Evolutionary conservation across 208 protist genomes (phyloP).

Genomic region (Leptomonas pyrrhocoris): DNA sequence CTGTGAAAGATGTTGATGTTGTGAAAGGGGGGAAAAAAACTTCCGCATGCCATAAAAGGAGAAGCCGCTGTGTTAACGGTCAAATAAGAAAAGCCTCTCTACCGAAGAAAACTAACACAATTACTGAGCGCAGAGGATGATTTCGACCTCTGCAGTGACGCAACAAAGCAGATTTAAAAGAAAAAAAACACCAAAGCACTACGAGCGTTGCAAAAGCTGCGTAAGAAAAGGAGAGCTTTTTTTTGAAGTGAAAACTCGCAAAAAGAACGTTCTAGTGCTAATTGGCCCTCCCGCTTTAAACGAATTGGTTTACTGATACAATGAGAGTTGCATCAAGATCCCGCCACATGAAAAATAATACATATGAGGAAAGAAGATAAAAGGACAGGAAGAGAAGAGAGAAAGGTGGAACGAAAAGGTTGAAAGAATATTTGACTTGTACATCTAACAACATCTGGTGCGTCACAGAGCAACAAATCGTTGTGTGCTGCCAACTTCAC

Average conservation of each 20-base stretch:
- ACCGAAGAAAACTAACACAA: not conserved
- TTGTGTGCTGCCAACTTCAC: too few relatives aligned
- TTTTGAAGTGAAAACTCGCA: too few relatives aligned
- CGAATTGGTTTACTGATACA: not conserved
- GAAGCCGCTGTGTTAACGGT: not conserved
- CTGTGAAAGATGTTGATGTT: not conserved
- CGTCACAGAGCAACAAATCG: too few relatives aligned
- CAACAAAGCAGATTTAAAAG: conserved; percentile 3
- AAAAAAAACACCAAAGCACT: conserved; percentile 2
- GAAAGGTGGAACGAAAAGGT: too few relatives aligned
- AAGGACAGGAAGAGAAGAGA: too few relatives aligned
- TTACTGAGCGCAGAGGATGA: not conserved
- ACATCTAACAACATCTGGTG: too few relatives aligned
- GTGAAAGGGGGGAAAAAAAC: not conserved
- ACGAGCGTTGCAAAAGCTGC: too few relatives aligned
- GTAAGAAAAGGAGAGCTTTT: conserved; percentile 7
- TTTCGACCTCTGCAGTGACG: conserved; percentile 7
- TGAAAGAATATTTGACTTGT: too few relatives aligned
- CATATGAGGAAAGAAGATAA: too few relatives aligned
- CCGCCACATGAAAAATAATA: too few relatives aligned
- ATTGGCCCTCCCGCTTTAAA: not conserved
- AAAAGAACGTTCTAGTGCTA: not conserved
- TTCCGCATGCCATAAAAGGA: not conserved
- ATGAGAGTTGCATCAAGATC: too few relatives aligned
- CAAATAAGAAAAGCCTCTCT: not conserved